Base-by-base conservation (phyloP, 805 yeast species). In the Scheffersomyces ergatensis region DNA sequence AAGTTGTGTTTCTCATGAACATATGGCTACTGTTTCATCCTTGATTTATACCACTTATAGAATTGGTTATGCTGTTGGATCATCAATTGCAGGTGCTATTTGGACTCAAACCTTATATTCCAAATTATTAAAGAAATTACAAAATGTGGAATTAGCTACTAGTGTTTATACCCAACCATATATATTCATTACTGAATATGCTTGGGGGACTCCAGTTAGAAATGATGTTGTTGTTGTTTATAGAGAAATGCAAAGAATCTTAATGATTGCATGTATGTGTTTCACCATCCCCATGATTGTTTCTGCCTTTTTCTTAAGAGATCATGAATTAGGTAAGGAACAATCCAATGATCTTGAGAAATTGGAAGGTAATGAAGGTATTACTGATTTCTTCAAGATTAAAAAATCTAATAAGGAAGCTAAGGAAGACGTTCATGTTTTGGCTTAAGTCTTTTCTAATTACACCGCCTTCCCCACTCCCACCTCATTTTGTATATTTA, bases 181-280 rank as follows among this genome's bases (percentile, higher is more conserved):
- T 47, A 58, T 69, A 0, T 82, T 78, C 48, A 66, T 76, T 36
- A 44, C 54, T 2, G 50, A 51, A 0, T 70, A 81, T 52, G 56
- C 78, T 1, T 80, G 86, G 85, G 89, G 81, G 2, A 67, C 86
- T 1, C 77, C 82, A 14, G 77, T 72, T 44, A 76, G 92, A 60
- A 55, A 54, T 2, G 82, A 77, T 3, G 69, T 81, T 37, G 83
- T 81, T 3, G 60, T 54, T 36, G 74, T 85, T 2, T 85, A 84
- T 57, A 74, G 73, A 42, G 63, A 79, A 42, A 72, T 80, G 37
- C 90, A 84, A 60, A 70, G 72, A 51, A 55, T 79, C 40, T 74
- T 82, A 57, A 72, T 81, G 41, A 69, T 75, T 39, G 74, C 77
- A 24, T 85, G 83, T 18, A 46, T 72, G 19, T 71, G 77, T 39